A percentile compares a stretch with the other conserved stretches of the same genome.
These are phyloP conservation scores for Mucor lusitanicus DNA, from an alignment of 371 early-diverging fungal species.

Conservation along the genomic window DNA sequence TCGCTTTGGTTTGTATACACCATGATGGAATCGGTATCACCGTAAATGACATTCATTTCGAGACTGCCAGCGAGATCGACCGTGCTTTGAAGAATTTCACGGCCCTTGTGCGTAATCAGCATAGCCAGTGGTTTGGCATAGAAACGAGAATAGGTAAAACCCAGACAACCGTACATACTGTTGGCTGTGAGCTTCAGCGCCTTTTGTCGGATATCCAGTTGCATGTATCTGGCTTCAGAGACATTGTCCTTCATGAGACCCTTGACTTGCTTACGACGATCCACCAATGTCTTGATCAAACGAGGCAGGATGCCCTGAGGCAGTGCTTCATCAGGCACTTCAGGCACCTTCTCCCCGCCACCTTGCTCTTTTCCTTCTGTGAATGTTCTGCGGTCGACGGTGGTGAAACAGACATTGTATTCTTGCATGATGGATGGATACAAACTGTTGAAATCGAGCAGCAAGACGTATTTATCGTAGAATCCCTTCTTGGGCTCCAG, in stretches of 20 bases:
- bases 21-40: slow-evolving; percentile 99
- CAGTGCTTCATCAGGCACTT: slow-evolving; percentile 69
- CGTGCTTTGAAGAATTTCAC: slow-evolving; percentile 97
- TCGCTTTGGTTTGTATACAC: slow-evolving; percentile 90
- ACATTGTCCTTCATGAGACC: slow-evolving; percentile 81
- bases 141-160: slow-evolving; percentile 95
- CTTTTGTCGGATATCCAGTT: slow-evolving; percentile 94
- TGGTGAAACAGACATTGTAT: slow-evolving; percentile 99
- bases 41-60: slow-evolving; percentile 96
- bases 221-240: slow-evolving; percentile 55
- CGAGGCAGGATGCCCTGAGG: slow-evolving; percentile 89
- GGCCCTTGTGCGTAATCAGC: slow-evolving; percentile 97
- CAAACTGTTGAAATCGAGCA: slow-evolving; percentile 99
- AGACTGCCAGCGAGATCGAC: slow-evolving; percentile 83
- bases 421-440: slow-evolving; percentile 99
- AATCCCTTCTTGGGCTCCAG: slow-evolving; percentile 98
- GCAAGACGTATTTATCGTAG: slow-evolving; percentile 95
- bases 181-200: slow-evolving; percentile 99
- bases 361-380: slow-evolving; percentile 19
- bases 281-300: slow-evolving; percentile 89
- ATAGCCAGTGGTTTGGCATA: slow-evolving; percentile 98
- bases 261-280: slow-evolving; percentile 93
- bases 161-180: slow-evolving; percentile 99
- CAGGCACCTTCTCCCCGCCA: slow-evolving; percentile 73
- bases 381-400: slow-evolving; percentile 67